Evolutionary conservation across 2,329 filamentous ascomycete species (phyloP), one percentile per base, ranked within the genome.

Genomic region (Hyphodiscus sp.): DNA sequence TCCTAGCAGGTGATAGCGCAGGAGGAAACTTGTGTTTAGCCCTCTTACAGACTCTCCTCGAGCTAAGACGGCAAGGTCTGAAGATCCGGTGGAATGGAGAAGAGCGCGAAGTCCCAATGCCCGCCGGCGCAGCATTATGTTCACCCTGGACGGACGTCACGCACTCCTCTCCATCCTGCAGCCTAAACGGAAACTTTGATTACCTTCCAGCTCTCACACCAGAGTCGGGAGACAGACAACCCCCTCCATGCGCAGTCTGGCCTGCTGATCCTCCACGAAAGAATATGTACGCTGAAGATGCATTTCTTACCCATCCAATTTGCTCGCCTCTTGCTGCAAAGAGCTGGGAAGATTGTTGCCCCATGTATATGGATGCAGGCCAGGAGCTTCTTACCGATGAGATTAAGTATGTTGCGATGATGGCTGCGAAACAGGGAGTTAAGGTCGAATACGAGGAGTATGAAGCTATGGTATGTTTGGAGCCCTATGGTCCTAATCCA

Each of bases 71-170:
- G 50, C 69, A 72, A 58, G 63, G 68, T 56, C 56, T 72, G 1
- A 76, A 68, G 1, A 71, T 90, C 23, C 57, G 64, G 2, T 91
- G 86, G 78, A 76, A 87, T 62, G 84, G 83, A 42, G 65, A 73
- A 49, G 65, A 73, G 4, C 77, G 84, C 20, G 67, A 74, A 0
- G 69, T 90, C 0, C 85, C 84, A 0, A 70, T 91, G 0, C 87
- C 89, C 0, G 86, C 81, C 0, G 87, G 82, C 42, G 69, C 82
- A 0, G 77, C 83, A 2, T 70, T 80, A 41, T 79, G 78, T 59
- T 86, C 81, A 1, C 84, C 86, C 2, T 92, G 87, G 87, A 66
- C 84, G 7, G 89, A 94, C 67, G 71, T 91, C 16, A 81, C 81
- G 3, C 79, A 84, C 61, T 81, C 78, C 49, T 79, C 76, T 58